phyloP scores from a whole-genome alignment of 495 filamentous ascomycete species.

The Xanthoparmelia taractica region DNA sequence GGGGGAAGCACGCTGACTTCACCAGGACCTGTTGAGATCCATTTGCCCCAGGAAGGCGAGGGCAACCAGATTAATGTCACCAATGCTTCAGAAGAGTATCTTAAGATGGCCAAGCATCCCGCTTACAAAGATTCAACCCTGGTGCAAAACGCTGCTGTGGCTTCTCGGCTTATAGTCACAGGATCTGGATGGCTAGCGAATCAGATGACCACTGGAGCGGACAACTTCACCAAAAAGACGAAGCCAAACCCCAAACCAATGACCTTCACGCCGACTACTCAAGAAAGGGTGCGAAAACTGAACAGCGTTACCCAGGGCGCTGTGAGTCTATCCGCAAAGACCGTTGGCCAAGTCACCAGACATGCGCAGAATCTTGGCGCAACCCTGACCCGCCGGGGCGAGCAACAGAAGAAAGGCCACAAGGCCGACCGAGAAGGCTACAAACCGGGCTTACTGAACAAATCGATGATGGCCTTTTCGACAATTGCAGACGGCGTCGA shows the following conservation, averaged over 20 bases:
- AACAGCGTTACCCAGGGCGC: conserved; percentile 70
- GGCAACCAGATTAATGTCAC: conserved; percentile 62
- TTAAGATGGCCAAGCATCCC: conserved; percentile 74
- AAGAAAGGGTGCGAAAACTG: conserved; percentile 76
- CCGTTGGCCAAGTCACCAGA: conserved; percentile 70
- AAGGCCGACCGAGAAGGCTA: conserved; percentile 61
- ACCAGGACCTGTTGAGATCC: conserved; percentile 83
- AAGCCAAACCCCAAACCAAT: conserved; percentile 70
- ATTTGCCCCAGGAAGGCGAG: conserved; percentile 65
- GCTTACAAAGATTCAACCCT: conserved; percentile 80
- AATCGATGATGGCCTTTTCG: conserved; percentile 91
- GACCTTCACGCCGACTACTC: conserved; percentile 79
- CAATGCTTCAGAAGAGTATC: conserved; percentile 71
- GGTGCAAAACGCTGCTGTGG: conserved; percentile 82
- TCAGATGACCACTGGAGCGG: conserved; percentile 64
- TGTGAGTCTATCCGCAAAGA: conserved; percentile 72
- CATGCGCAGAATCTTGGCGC: conserved; percentile 87
- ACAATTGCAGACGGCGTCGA: conserved; percentile 92
- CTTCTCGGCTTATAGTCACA: conserved; percentile 88
- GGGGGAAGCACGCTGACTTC: conserved; percentile 11
- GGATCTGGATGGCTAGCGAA: conserved; percentile 71
- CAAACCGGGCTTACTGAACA: conserved; percentile 89
- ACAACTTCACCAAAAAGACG: conserved; percentile 70
- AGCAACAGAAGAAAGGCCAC: conserved; percentile 46
- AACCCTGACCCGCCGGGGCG: conserved; percentile 53